Conservation (phyloP, 164 flowering plant genomes). For the Piper betle region DNA sequence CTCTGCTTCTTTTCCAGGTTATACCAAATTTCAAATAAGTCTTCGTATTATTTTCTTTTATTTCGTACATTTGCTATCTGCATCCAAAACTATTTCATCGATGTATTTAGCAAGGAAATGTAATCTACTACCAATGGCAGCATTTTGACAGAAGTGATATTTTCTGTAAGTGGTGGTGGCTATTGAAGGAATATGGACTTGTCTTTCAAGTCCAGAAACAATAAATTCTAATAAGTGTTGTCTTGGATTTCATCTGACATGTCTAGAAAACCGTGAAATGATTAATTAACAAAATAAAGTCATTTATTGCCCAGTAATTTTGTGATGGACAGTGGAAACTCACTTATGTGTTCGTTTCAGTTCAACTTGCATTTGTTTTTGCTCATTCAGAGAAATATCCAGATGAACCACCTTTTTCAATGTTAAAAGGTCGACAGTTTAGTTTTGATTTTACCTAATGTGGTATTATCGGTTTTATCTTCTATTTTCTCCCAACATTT, state of each 20-base stretch:
- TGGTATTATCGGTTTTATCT: background rate
- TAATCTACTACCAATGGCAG: too few relatives aligned
- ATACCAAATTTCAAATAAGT: background rate
- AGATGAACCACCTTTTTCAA: slow-evolving; percentile 83
- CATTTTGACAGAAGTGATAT: too few relatives aligned
- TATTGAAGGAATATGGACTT: too few relatives aligned
- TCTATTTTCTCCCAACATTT: background rate
- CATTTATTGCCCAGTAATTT: slow-evolving; percentile 1
- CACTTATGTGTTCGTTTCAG: slow-evolving; percentile 36
- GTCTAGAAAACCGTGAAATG: too few relatives aligned
- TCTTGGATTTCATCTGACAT: too few relatives aligned
- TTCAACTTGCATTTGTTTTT: slow-evolving; percentile 70
- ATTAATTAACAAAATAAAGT: background rate
- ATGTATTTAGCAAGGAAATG: too few relatives aligned
- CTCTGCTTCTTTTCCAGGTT: too few relatives aligned
- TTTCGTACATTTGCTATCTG: background rate
- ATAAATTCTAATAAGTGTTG: too few relatives aligned
- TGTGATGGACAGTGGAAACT: background rate
- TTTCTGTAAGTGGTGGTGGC: too few relatives aligned
- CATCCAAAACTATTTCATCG: too few relatives aligned
- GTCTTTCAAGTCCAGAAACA: too few relatives aligned
- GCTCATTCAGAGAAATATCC: slow-evolving; percentile 95
- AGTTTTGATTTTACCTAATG: background rate
- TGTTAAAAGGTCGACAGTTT: slow-evolving; percentile 44
- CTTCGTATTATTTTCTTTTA: background rate